phyloP scores from a whole-genome alignment of 768 basidiomycete species.

The Galerina marginata region DNA sequence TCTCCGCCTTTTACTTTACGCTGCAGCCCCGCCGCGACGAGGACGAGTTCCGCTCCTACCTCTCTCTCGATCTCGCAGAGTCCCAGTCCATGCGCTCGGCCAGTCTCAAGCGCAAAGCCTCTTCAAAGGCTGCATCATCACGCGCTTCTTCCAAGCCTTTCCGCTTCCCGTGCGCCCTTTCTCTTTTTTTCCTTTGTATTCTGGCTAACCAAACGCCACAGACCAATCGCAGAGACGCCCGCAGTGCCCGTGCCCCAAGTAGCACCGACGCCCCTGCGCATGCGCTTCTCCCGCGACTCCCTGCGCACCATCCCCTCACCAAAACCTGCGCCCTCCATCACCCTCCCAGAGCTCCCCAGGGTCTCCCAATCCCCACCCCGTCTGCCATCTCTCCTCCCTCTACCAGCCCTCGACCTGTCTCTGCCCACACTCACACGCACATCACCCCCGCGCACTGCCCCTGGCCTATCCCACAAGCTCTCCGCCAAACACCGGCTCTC shows the following conservation, averaged over 20 bases:
- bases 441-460: slow-evolving; percentile 24
- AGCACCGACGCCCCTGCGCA: slow-evolving; percentile 25
- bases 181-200: neutral
- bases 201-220: slow-evolving; percentile 14
- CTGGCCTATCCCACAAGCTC: slow-evolving; percentile 15
- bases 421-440: slow-evolving; percentile 27
- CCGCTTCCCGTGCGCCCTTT: slow-evolving; percentile 30
- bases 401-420: slow-evolving; percentile 31
- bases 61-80: slow-evolving; percentile 73
- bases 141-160: slow-evolving; percentile 12
- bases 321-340: slow-evolving; percentile 61
- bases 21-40: slow-evolving; percentile 47
- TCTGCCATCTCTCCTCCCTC: slow-evolving; percentile 35
- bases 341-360: slow-evolving; percentile 46
- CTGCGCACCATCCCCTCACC: slow-evolving; percentile 60
- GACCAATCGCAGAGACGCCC: slow-evolving; percentile 27
- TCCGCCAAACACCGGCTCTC: slow-evolving; percentile 21
- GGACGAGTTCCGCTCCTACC: slow-evolving; percentile 58
- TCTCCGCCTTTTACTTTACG: slow-evolving; percentile 53
- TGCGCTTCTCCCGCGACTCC: slow-evolving; percentile 41
- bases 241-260: slow-evolving; percentile 14
- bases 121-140: slow-evolving; percentile 22
- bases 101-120: slow-evolving; percentile 38
- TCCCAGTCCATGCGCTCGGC: slow-evolving; percentile 47
- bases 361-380: slow-evolving; percentile 29